A percentile compares a stretch with the other conserved stretches of the same genome.
Conservation (phyloP, 1,284 basidiomycete genomes). For the Fistulinella cinereoalba region DNA sequence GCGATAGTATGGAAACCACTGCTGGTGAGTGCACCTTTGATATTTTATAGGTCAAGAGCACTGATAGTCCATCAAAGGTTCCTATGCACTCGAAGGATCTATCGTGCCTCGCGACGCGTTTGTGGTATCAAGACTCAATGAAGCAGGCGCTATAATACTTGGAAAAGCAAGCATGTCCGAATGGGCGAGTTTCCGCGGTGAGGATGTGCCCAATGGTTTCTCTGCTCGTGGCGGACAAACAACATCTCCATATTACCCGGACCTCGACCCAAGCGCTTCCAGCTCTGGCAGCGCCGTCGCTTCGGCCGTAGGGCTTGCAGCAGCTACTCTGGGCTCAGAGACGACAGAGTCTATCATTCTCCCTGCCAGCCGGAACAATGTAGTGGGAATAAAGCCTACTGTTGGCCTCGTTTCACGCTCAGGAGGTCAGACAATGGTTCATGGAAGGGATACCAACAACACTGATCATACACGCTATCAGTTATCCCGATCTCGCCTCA, state of each 20-base stretch:
- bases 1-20: slow-evolving; percentile 61
- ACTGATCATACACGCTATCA: slow-evolving; percentile 15
- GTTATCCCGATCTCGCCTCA: slow-evolving; percentile 49
- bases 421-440: slow-evolving; percentile 36
- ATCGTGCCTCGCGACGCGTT: slow-evolving; percentile 65
- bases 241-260: slow-evolving; percentile 47
- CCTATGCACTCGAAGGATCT: slow-evolving; percentile 55
- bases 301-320: slow-evolving; percentile 47
- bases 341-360: slow-evolving; percentile 50
- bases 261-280: slow-evolving; percentile 49
- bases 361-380: slow-evolving; percentile 42
- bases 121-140: slow-evolving; percentile 55
- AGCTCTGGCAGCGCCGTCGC: slow-evolving; percentile 52
- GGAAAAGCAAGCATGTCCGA: slow-evolving; percentile 50
- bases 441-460: not conserved
- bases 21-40: slow-evolving; percentile 30
- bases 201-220: slow-evolving; percentile 43
- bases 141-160: slow-evolving; percentile 53
- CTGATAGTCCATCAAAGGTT: too few species aligned
- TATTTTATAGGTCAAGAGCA: too few species aligned
- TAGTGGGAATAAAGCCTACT: slow-evolving; percentile 40
- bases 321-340: slow-evolving; percentile 52
- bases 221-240: slow-evolving; percentile 54
- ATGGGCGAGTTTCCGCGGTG: slow-evolving; percentile 49
- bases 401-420: slow-evolving; percentile 48